phyloP scores from a whole-genome alignment of 2,329 filamentous ascomycete species.

The Pseudogymnoascus sp. region DNA sequence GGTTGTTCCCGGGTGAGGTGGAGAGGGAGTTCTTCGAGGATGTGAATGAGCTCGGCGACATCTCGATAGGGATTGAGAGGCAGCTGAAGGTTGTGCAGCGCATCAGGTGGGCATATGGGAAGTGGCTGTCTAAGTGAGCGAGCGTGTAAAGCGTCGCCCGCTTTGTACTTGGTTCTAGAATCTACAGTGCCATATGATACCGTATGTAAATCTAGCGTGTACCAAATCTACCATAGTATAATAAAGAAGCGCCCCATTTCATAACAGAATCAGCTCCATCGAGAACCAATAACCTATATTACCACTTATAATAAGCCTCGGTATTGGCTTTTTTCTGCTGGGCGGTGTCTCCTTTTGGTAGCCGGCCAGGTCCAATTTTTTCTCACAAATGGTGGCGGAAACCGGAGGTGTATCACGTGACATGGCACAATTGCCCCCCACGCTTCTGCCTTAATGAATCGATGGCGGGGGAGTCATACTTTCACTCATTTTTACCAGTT shows the following conservation, averaged over 20 bases:
- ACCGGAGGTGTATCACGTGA: background rate
- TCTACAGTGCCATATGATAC: background rate
- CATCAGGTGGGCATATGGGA: slow-evolving; percentile 83
- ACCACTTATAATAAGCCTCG: background rate
- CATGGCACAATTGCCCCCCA: background rate
- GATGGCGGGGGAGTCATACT: background rate
- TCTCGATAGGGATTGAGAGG: slow-evolving; percentile 64
- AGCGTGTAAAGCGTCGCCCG: background rate
- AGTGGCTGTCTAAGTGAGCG: slow-evolving; percentile 47
- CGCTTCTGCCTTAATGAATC: background rate
- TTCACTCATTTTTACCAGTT: background rate
- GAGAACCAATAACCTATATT: background rate
- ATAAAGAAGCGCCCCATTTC: background rate
- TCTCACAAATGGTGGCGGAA: background rate
- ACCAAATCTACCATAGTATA: background rate
- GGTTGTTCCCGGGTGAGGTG: slow-evolving; percentile 63
- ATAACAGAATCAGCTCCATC: background rate
- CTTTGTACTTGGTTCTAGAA: background rate
- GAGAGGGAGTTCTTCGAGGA: slow-evolving; percentile 84
- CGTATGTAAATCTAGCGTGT: background rate
- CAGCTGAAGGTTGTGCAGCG: slow-evolving; percentile 74
- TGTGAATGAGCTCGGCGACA: slow-evolving; percentile 74
- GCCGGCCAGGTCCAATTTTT: background rate
- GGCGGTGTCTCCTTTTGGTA: background rate
- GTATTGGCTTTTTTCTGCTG: background rate